phyloP scores from a whole-genome alignment of 1,284 basidiomycete species.

The Ceratobasidium sp. region DNA sequence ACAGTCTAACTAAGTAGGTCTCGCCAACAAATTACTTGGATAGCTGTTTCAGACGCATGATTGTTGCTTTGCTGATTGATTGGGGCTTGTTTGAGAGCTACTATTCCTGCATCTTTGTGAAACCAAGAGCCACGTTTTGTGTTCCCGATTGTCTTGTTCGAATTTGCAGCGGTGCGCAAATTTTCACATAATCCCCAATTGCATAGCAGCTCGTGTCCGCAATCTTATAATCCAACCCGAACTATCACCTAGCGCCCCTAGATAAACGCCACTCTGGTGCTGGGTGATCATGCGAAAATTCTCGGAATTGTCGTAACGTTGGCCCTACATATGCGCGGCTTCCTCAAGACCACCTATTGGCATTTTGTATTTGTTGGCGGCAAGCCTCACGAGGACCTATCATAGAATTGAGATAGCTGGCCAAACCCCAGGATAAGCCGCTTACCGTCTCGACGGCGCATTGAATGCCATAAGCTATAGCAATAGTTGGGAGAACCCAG shows the following conservation, averaged over 20 bases:
- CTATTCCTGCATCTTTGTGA: too few species aligned
- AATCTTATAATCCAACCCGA: too few species aligned
- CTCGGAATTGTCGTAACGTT: background rate
- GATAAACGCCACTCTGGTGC: too few species aligned
- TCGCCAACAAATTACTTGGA: background rate
- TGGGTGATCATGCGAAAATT: background rate
- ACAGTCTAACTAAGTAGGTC: background rate
- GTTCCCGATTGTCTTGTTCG: too few species aligned
- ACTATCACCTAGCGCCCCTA: too few species aligned
- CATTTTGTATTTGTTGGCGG: conserved; percentile 5
- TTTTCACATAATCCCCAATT: too few species aligned
- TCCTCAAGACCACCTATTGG: background rate
- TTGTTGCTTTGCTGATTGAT: background rate
- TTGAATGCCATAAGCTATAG: conserved; percentile 16
- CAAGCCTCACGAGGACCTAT: conserved; percentile 1
- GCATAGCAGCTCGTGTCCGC: too few species aligned
- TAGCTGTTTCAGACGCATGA: background rate
- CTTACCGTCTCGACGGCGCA: conserved; percentile 13
- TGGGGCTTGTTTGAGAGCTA: too few species aligned
- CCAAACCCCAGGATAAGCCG: background rate
- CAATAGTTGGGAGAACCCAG: conserved; percentile 34
- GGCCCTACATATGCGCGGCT: background rate
- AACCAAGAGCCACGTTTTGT: too few species aligned
- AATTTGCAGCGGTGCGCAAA: too few species aligned
- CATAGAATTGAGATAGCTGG: background rate